Conservation (phyloP, 1,284 basidiomycete species). For the Fistulinella staudtii region DNA sequence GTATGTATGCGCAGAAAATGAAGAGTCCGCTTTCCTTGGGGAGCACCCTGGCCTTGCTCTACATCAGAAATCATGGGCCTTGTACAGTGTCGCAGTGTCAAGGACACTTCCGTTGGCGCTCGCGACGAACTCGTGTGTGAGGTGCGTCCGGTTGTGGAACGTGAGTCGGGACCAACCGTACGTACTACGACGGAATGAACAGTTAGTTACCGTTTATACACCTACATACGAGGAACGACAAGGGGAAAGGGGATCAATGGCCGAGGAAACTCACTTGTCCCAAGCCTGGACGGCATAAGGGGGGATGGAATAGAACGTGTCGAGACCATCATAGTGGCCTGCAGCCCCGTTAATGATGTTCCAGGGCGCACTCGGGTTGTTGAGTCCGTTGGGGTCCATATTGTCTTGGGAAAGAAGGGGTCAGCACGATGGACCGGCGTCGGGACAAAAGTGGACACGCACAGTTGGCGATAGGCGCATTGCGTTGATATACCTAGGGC, state of each 20-base stretch:
- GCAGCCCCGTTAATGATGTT: slow-evolving; percentile 29
- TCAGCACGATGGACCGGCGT: background rate
- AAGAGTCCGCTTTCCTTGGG: background rate
- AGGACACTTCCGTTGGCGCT: slow-evolving; percentile 28
- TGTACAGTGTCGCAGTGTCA: slow-evolving; percentile 28
- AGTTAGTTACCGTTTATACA: too few species aligned
- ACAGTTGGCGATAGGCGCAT: slow-evolving; percentile 29
- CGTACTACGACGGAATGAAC: slow-evolving; percentile 12
- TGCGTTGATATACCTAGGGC: slow-evolving; percentile 29
- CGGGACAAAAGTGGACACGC: background rate
- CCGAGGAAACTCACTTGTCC: slow-evolving; percentile 26
- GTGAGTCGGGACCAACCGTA: slow-evolving; percentile 32
- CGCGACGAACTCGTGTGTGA: slow-evolving; percentile 29
- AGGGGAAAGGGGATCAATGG: too few species aligned
- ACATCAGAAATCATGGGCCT: slow-evolving; percentile 18
- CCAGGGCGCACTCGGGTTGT: slow-evolving; percentile 28
- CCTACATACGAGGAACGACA: too few species aligned
- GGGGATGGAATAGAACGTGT: slow-evolving; percentile 7
- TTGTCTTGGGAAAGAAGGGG: slow-evolving; percentile 10
- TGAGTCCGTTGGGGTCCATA: slow-evolving; percentile 23
- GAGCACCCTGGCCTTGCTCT: background rate
- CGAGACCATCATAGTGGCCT: slow-evolving; percentile 31
- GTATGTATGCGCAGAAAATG: too few species aligned
- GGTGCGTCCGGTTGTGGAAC: slow-evolving; percentile 29
- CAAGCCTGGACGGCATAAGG: slow-evolving; percentile 9